These are phyloP conservation scores for Fusarium tanahbumbuense DNA, from an alignment of 2,329 filamentous ascomycete species.

Conservation along the genomic window DNA sequence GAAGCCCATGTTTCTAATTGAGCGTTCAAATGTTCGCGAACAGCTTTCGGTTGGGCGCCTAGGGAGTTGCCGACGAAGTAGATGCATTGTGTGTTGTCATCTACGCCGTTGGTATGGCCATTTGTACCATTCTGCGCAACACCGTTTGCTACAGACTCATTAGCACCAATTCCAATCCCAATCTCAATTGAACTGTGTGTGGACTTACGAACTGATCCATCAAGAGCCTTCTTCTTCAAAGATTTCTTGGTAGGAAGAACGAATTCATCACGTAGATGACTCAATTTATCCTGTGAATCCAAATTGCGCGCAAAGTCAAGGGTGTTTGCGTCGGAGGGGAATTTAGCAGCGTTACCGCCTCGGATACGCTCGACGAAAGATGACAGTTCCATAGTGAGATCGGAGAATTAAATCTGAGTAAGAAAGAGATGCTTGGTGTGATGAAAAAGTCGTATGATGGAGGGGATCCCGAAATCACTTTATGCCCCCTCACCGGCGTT, in stretches of 20 bases:
- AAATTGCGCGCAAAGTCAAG: slow-evolving; percentile 63
- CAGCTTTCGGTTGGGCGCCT: slow-evolving; percentile 81
- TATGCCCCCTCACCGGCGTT: slow-evolving; percentile 33
- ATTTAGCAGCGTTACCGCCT: slow-evolving; percentile 55
- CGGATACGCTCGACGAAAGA: slow-evolving; percentile 55
- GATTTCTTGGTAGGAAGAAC: slow-evolving; percentile 80
- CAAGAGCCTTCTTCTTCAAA: slow-evolving; percentile 71
- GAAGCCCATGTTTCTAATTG: slow-evolving; percentile 87
- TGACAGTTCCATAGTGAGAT: slow-evolving; percentile 53
- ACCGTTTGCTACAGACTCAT: slow-evolving; percentile 10
- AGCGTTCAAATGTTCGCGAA: slow-evolving; percentile 72
- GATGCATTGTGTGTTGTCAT: slow-evolving; percentile 58
- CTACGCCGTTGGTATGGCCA: slow-evolving; percentile 43
- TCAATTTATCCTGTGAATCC: slow-evolving; percentile 71
- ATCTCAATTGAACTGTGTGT: background rate
- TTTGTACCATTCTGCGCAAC: slow-evolving; percentile 32
- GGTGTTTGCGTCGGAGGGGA: slow-evolving; percentile 61
- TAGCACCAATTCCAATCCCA: background rate
- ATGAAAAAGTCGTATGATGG: slow-evolving; percentile 42
- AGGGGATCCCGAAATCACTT: slow-evolving; percentile 46
- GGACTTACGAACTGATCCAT: slow-evolving; percentile 55
- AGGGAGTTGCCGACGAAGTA: slow-evolving; percentile 94
- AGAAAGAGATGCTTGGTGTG: background rate
- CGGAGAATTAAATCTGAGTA: background rate
- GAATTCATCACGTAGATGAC: slow-evolving; percentile 75